Evolutionary conservation across 2,329 filamentous ascomycete genomes (phyloP).

Genomic region (Clarireedia sp.): DNA sequence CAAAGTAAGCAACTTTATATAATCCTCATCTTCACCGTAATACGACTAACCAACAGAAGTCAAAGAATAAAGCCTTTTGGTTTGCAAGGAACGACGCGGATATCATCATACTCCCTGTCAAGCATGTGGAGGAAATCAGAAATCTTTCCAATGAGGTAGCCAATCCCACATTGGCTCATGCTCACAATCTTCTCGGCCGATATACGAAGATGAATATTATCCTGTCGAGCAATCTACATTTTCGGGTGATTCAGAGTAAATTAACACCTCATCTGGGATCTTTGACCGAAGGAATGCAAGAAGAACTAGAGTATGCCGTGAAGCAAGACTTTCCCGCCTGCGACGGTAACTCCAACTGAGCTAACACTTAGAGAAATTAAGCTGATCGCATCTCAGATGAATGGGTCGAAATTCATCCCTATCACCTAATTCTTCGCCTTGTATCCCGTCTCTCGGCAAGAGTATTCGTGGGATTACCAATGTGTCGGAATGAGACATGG

Average conservation of each 20-base stretch:
- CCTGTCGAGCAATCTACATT: not conserved
- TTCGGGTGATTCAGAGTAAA: not conserved
- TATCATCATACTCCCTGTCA: not conserved
- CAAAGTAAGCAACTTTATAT: not conserved
- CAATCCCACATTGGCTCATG: conserved; percentile 5
- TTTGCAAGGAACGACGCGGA: not conserved
- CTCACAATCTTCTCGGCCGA: conserved; percentile 2
- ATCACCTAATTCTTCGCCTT: not conserved
- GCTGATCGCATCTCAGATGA: not conserved
- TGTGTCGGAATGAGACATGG: not conserved
- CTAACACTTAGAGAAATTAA: not conserved
- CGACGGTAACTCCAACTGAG: not conserved
- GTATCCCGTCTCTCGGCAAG: not conserved
- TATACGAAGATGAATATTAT: conserved; percentile 1
- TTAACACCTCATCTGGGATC: not conserved
- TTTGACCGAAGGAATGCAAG: conserved; percentile 1
- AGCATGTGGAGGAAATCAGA: not conserved
- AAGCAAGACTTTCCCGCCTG: not conserved
- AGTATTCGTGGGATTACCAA: not conserved
- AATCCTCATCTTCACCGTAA: not conserved
- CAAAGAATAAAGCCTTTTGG: not conserved
- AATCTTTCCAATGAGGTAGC: not conserved
- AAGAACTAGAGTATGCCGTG: conserved; percentile 1
- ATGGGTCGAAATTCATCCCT: not conserved
- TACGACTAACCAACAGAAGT: not conserved